Evolutionary conservation across 2,329 filamentous ascomycete genomes (phyloP).

Genomic region (Penicillium sp.): DNA sequence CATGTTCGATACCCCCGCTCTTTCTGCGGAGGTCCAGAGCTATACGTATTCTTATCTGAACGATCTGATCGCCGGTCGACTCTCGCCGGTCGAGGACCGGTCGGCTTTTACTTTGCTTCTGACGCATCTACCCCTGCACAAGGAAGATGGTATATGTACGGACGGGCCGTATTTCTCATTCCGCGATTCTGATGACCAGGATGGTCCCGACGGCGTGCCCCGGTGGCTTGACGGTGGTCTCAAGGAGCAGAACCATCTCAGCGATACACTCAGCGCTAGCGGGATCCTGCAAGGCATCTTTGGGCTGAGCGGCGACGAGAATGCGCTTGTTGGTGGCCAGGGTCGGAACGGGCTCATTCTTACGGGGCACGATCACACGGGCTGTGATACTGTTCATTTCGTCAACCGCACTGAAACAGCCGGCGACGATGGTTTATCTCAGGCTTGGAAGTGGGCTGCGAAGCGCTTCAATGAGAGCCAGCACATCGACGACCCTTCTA

Average conservation of each 20-base stretch:
- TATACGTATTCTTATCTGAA: conserved; percentile 73
- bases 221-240: conserved; percentile 51
- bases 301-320: conserved; percentile 66
- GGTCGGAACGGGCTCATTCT: conserved; percentile 77
- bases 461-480: conserved; percentile 27
- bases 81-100: conserved; percentile 60
- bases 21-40: conserved; percentile 65
- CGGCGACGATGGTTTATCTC: not conserved
- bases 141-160: conserved; percentile 75
- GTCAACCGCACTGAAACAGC: conserved; percentile 56
- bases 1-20: conserved; percentile 84
- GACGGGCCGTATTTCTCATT: conserved; percentile 83
- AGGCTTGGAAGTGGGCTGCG: conserved; percentile 39
- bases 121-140: conserved; percentile 90
- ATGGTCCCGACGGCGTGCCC: conserved; percentile 50
- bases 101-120: conserved; percentile 76
- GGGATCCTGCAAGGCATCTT: conserved; percentile 83
- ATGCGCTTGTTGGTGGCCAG: conserved; percentile 59
- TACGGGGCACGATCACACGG: conserved; percentile 93
- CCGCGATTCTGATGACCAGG: conserved; percentile 64
- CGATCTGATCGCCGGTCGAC: conserved; percentile 57
- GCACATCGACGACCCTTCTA: conserved; percentile 36
- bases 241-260: conserved; percentile 89
- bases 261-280: conserved; percentile 63
- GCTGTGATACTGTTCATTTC: conserved; percentile 86